Evolutionary conservation across 1,284 basidiomycete species (phyloP).

Genomic region (Ceratobasidium sp.): DNA sequence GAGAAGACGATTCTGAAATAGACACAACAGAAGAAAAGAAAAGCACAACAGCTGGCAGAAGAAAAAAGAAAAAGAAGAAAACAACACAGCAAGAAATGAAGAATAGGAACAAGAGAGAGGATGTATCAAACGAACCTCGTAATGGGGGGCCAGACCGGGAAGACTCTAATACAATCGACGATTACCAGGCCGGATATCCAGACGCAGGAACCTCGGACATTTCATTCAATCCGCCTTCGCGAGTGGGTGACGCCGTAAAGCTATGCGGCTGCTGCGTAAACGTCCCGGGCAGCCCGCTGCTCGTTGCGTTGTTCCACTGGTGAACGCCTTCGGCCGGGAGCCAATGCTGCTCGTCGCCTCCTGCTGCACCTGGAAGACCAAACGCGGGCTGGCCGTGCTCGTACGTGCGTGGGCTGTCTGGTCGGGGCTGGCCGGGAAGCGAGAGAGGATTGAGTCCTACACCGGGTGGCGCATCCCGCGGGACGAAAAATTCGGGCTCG

Average conservation of each 20-base stretch:
- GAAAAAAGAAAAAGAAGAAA: neutral
- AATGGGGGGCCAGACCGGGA: neutral
- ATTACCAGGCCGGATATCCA: conserved; percentile 18
- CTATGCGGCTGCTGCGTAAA: conserved; percentile 8
- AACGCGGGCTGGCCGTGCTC: neutral
- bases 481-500: conserved; percentile 29
- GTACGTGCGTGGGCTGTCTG: conserved; percentile 31
- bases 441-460: conserved; percentile 17
- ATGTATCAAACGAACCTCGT: conserved; percentile 23
- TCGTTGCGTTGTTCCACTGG: conserved; percentile 17
- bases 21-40: neutral
- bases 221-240: conserved; percentile 9
- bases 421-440: conserved; percentile 5
- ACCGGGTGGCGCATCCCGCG: conserved; percentile 13
- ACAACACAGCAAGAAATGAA: neutral
- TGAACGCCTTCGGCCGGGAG: conserved; percentile 13
- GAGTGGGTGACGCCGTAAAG: conserved; percentile 13
- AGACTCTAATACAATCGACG: conserved; percentile 4
- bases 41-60: neutral
- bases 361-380: neutral
- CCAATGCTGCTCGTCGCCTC: conserved; percentile 1
- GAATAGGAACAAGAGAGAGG: no score
- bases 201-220: conserved; percentile 37
- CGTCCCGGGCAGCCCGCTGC: conserved; percentile 34
- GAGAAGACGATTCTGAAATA: neutral